Evolutionary conservation across 2,329 filamentous ascomycete species (phyloP).

Genomic region (Onygenales sp.): DNA sequence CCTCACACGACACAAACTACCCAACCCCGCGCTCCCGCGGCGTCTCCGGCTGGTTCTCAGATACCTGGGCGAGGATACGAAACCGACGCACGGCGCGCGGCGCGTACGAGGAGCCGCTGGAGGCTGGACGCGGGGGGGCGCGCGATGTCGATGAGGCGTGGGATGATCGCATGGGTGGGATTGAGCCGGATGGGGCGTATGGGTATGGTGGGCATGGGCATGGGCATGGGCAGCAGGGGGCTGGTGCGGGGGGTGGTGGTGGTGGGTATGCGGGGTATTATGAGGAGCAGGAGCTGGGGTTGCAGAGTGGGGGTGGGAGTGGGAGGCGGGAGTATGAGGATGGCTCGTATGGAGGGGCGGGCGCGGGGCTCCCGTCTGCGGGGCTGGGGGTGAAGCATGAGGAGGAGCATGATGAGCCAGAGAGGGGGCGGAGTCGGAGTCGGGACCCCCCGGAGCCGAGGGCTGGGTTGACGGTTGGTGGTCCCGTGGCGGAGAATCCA

Average conservation of each 20-base stretch:
- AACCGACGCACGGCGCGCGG: constrained; percentile 59
- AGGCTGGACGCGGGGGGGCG: constrained; percentile 17
- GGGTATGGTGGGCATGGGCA: constrained; percentile 68
- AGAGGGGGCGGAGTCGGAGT: constrained; percentile 35
- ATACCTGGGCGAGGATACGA: constrained; percentile 54
- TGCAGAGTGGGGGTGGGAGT: constrained; percentile 30
- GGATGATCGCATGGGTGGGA: constrained; percentile 35
- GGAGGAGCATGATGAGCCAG: constrained; percentile 18
- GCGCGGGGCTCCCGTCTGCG: background rate
- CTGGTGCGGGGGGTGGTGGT: constrained; percentile 58
- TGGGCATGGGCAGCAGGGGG: constrained; percentile 50
- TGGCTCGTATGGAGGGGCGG: constrained; percentile 11
- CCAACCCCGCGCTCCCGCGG: constrained; percentile 51
- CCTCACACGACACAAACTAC: constrained; percentile 32
- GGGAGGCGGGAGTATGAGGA: constrained; percentile 27
- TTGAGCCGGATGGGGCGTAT: constrained; percentile 46
- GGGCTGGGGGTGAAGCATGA: background rate
- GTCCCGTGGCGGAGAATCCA: constrained; percentile 49
- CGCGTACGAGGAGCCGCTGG: constrained; percentile 55
- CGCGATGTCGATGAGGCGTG: constrained; percentile 41
- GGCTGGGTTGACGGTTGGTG: constrained; percentile 33
- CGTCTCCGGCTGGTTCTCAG: constrained; percentile 62
- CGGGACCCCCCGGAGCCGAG: constrained; percentile 35
- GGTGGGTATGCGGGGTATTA: constrained; percentile 54
- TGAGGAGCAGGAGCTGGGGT: constrained; percentile 66